Percentiles rank a stretch among this genome's conserved stretches.
Conservation (phyloP, 345 rosid genomes). For the Excoecaria cochinchinensis region DNA sequence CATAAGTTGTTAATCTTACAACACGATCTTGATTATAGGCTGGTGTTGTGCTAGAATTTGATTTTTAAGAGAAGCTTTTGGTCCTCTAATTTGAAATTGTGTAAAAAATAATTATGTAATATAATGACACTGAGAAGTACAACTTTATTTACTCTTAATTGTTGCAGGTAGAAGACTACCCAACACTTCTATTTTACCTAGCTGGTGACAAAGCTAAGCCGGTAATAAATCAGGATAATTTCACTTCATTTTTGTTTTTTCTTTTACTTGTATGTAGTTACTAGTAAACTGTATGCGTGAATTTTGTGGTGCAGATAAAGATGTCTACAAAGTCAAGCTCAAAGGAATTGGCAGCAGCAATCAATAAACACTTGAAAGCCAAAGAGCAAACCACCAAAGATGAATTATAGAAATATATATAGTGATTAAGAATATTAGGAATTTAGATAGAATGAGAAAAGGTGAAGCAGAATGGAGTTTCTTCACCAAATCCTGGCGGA, state of each 20-base stretch:
- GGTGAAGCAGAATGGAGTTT: slow-evolving; percentile 15
- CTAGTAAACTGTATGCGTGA: slow-evolving; percentile 17
- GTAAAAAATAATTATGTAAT: too few relatives aligned
- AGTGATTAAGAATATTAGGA: background rate
- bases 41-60: too few relatives aligned
- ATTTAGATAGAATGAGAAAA: background rate
- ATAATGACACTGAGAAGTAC: too few relatives aligned
- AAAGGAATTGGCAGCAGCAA: slow-evolving; percentile 51
- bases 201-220: slow-evolving; percentile 56
- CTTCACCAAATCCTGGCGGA: slow-evolving; percentile 18
- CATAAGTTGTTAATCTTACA: too few relatives aligned
- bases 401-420: slow-evolving; percentile 47
- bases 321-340: slow-evolving; percentile 53
- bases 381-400: slow-evolving; percentile 47
- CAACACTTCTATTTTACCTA: slow-evolving; percentile 60
- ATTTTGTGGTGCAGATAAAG: slow-evolving; percentile 45
- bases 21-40: too few relatives aligned
- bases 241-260: background rate
- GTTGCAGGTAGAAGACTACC: slow-evolving; percentile 68
- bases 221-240: slow-evolving; percentile 9
- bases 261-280: background rate
- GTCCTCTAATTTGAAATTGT: too few relatives aligned
- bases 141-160: background rate
- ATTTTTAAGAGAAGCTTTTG: too few relatives aligned
- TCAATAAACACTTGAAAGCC: slow-evolving; percentile 46